Evolutionary conservation across 768 basidiomycete genomes (phyloP), one percentile per base, ranked within the genome.

Genomic region (Daedalea quercina): DNA sequence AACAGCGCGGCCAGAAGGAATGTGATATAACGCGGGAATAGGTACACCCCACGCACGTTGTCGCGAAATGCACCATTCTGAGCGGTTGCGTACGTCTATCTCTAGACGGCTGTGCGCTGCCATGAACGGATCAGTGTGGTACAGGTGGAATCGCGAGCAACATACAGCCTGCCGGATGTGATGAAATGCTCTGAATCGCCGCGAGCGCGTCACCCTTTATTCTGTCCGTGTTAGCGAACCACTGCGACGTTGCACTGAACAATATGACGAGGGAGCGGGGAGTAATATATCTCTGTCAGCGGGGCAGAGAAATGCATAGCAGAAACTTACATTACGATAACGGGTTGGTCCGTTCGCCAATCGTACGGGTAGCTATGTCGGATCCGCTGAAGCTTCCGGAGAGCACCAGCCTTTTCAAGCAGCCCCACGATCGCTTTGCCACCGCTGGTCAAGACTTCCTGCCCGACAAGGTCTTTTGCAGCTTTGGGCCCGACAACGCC

Each of bases 11-110:
- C 81, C 82, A 9, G 82, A 82, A 11, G 75, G 70, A 6, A 75
- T 65, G 62, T 87, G 82, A 63, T 92, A 78, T 1, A 99, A 70
- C 2, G 90, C 85, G 2, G 94, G 95, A 54, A 99, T 97, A 3
- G 95, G 95, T 1, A 96, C 90, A 19, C 95, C 95, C 95, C 95
- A 99, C 19, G 89, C 87, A 26, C 95, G 86, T 64, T 99, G 95
- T 6, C 95, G 86, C 37, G 95, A 98, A 52, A 99, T 97, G 63
- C 95, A 99, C 95, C 95, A 99, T 70, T 99, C 95, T 0, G 93
- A 92, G 11, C 95, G 90, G 0, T 86, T 87, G 1, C 74, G 79
- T 48, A 97, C 76, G 66, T 92, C 95, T 0, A 93, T 75, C 57
- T 91, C 85, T 9, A 99, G 81, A n/a, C 94, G 85, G 44, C 85